These are phyloP conservation scores for Saccharomyces jurei DNA, from an alignment of 805 yeast species.

Conservation along the genomic window DNA sequence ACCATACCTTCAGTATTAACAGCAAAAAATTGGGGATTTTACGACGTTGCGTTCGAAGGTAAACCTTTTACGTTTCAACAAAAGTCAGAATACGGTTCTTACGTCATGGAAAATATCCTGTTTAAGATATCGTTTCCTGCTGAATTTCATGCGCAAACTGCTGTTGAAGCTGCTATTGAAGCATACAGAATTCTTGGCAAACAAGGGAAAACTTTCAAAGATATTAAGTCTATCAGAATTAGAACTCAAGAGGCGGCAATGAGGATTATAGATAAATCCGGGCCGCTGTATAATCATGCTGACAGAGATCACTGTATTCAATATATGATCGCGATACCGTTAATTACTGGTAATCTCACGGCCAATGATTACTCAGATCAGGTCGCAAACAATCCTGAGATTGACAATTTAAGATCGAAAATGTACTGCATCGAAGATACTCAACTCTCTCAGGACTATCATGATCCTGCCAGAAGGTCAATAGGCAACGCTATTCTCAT, in stretches of 20 bases:
- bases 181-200: conserved; percentile 32
- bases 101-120: conserved; percentile 55
- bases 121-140: conserved; percentile 60
- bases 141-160: conserved; percentile 60
- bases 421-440: conserved; percentile 47
- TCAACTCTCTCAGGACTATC: conserved; percentile 44
- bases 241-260: conserved; percentile 56
- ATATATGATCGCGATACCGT: conserved; percentile 53
- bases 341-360: conserved; percentile 46
- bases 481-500: conserved; percentile 48
- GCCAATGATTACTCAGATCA: conserved; percentile 50
- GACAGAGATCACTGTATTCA: conserved; percentile 61
- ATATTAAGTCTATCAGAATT: conserved; percentile 42
- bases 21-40: conserved; percentile 56
- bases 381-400: conserved; percentile 43
- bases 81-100: conserved; percentile 41
- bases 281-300: conserved; percentile 55
- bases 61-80: conserved; percentile 43
- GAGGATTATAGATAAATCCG: conserved; percentile 51
- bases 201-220: conserved; percentile 39
- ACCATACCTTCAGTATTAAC: conserved; percentile 49
- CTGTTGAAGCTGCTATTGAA: conserved; percentile 50
- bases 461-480: conserved; percentile 48
- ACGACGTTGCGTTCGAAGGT: conserved; percentile 51
- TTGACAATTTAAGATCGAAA: conserved; percentile 45